phyloP scores from a whole-genome alignment of 306 rosid species.

The Quercus ilex region DNA sequence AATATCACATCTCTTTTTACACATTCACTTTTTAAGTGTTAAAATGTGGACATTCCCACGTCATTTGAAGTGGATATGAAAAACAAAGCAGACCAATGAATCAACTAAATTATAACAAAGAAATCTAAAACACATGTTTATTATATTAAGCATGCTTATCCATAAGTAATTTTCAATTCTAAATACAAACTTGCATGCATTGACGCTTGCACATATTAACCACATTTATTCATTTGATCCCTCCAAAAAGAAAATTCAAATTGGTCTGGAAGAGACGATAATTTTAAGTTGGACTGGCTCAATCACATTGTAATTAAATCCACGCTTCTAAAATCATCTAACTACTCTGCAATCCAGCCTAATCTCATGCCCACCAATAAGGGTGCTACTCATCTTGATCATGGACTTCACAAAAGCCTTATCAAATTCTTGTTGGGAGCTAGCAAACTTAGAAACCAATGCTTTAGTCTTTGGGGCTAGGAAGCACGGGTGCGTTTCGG shows the following conservation, averaged over 20 bases:
- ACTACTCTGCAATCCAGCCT: constrained; percentile 53
- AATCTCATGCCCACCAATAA: constrained; percentile 47
- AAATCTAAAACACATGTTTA: background rate
- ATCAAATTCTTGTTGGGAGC: constrained; percentile 40
- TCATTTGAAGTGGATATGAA: too few relatives aligned
- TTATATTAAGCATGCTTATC: background rate
- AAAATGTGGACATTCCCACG: too few relatives aligned
- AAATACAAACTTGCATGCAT: background rate
- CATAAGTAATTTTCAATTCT: background rate
- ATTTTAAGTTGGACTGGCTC: background rate
- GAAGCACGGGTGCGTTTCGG: too few relatives aligned
- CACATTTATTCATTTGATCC: background rate
- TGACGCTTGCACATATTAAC: background rate
- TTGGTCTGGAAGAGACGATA: too few relatives aligned
- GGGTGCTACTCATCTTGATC: constrained; percentile 66
- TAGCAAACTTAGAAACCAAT: constrained; percentile 55
- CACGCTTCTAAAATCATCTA: constrained; percentile 3
- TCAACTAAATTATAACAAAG: background rate
- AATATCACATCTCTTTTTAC: too few relatives aligned
- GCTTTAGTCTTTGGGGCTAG: constrained; percentile 44
- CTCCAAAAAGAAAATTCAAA: background rate
- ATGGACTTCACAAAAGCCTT: constrained; percentile 63
- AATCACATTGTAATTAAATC: background rate
- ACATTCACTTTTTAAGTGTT: too few relatives aligned
- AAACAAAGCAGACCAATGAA: too few relatives aligned